These are phyloP conservation scores for Lepraria neglecta DNA, from an alignment of 495 filamentous ascomycete species.

Conservation along the genomic window DNA sequence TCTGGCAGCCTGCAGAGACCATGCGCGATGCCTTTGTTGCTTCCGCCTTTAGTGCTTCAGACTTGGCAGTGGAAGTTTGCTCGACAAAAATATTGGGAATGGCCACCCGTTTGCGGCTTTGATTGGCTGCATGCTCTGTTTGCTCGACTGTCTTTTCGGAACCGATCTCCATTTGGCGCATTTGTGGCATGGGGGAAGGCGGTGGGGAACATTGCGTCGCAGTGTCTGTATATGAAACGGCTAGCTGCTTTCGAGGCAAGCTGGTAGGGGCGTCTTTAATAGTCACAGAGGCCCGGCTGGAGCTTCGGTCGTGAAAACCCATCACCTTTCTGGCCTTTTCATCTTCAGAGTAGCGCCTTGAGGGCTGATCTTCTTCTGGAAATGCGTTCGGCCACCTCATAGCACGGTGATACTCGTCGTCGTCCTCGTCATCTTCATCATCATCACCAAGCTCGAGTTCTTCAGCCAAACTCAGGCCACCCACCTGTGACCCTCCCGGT, in stretches of 20 bases:
- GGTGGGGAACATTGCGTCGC: constrained; percentile 79
- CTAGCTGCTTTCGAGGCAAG: constrained; percentile 8
- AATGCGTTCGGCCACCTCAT: constrained; percentile 37
- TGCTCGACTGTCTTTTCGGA: constrained; percentile 37
- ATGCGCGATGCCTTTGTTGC: constrained; percentile 43
- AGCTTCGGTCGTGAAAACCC: constrained; percentile 36
- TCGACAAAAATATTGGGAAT: constrained; percentile 29
- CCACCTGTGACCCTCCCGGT: constrained; percentile 47
- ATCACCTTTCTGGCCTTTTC: constrained; percentile 47
- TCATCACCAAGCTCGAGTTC: constrained; percentile 81
- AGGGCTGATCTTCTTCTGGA: constrained; percentile 35
- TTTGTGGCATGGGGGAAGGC: constrained; percentile 55
- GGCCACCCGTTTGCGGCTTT: constrained; percentile 58
- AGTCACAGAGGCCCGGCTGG: constrained; percentile 2
- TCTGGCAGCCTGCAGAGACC: constrained; percentile 70
- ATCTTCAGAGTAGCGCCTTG: constrained; percentile 31
- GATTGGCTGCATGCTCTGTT: constrained; percentile 47
- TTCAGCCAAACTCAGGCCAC: constrained; percentile 75
- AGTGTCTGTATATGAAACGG: constrained; percentile 56
- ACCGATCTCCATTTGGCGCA: constrained; percentile 34
- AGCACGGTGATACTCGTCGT: constrained; percentile 28
- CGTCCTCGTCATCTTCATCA: constrained; percentile 45
- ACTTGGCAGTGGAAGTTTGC: constrained; percentile 16
- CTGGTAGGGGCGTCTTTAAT: constrained; percentile 9
- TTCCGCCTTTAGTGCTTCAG: constrained; percentile 26